Conservation (phyloP, 2,329 filamentous ascomycete species). For the Aspergillus awamori region DNA sequence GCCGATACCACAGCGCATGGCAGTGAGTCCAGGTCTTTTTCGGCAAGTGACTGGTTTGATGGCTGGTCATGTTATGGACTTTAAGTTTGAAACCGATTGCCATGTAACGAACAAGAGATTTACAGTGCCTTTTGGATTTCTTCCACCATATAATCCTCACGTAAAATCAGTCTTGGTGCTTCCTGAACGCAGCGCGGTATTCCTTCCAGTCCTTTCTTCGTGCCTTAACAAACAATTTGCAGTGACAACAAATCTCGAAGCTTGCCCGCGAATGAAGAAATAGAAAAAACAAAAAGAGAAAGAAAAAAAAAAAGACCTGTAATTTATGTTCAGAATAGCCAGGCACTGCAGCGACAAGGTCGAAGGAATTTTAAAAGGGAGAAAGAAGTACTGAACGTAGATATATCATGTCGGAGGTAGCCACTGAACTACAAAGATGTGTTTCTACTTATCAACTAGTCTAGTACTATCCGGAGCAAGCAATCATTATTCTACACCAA, state of each 20-base stretch:
- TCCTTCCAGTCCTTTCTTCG: not conserved
- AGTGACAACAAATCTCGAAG: not conserved
- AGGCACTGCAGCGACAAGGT: too few species aligned
- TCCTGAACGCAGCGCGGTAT: not conserved
- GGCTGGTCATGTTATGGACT: conserved; percentile 70
- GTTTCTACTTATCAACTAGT: too few species aligned
- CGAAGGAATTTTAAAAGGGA: too few species aligned
- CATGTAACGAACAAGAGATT: conserved; percentile 10
- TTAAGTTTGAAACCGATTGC: conserved; percentile 31
- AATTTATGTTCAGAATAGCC: too few species aligned
- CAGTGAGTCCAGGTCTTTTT: conserved; percentile 25
- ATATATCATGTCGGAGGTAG: too few species aligned
- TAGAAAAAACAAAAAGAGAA: too few species aligned
- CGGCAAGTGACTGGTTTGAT: conserved; percentile 51
- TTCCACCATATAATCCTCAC: not conserved
- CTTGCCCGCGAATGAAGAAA: too few species aligned
- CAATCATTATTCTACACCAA: too few species aligned
- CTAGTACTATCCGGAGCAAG: too few species aligned
- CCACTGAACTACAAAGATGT: too few species aligned
- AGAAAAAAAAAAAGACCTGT: too few species aligned
- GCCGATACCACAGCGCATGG: conserved; percentile 27
- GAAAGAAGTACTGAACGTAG: too few species aligned
- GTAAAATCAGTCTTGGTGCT: conserved; percentile 7
- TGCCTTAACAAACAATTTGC: not conserved
- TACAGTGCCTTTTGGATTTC: conserved; percentile 11